Conservation (phyloP, 23 red algal genomes). For the Chondrus crispus region DNA sequence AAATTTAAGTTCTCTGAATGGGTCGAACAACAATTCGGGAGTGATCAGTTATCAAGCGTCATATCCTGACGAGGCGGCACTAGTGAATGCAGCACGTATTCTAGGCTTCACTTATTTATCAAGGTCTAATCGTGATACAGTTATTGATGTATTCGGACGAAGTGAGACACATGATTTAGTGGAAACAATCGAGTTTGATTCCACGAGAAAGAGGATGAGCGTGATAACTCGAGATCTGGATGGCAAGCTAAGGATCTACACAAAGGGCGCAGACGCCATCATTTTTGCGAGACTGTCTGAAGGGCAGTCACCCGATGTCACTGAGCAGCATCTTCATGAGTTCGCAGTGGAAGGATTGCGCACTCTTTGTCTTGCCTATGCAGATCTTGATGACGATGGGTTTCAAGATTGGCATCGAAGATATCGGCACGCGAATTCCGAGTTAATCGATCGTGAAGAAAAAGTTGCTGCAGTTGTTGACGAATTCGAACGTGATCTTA, state of each 20-base stretch:
- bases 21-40: not conserved
- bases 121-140: conserved; percentile 48
- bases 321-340: conserved; percentile 62
- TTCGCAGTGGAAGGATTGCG: conserved; percentile 90
- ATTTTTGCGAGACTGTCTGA: conserved; percentile 73
- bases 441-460: conserved; percentile 51
- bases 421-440: conserved; percentile 40
- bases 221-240: conserved; percentile 80
- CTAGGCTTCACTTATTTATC: conserved; percentile 71
- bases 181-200: conserved; percentile 87
- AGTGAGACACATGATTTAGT: conserved; percentile 60
- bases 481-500: conserved; percentile 76
- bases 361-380: conserved; percentile 85
- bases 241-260: conserved; percentile 67
- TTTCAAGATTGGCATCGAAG: conserved; percentile 75
- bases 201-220: conserved; percentile 95
- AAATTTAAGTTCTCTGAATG: conserved; percentile 27
- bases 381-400: conserved; percentile 62
- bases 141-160: conserved; percentile 61
- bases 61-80: conserved; percentile 89
- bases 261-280: conserved; percentile 94
- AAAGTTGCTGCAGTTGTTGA: conserved; percentile 64
- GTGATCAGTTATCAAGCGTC: conserved; percentile 80
- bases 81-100: conserved; percentile 75
- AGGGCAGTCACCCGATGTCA: conserved; percentile 38